These are phyloP conservation scores for Euphrasia confusa DNA, from an alignment of 257 asterid species.

Conservation along the genomic window DNA sequence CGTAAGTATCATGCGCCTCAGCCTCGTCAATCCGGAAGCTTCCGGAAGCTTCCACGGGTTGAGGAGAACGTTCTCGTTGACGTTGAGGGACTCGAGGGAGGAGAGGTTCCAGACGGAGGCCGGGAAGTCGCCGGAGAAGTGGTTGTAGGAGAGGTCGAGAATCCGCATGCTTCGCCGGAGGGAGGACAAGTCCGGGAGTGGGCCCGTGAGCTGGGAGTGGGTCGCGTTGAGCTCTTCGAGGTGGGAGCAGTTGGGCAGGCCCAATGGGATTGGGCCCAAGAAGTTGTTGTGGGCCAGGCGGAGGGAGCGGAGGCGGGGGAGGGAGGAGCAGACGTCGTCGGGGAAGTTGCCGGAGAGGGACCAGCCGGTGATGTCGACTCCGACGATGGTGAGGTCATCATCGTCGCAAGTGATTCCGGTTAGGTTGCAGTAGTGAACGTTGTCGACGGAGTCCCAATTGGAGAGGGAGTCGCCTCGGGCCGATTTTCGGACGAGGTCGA, in stretches of 20 bases:
- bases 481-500: conserved; percentile 36
- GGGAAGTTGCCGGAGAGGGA: conserved; percentile 60
- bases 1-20: conserved; percentile 43
- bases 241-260: conserved; percentile 50
- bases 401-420: conserved; percentile 67
- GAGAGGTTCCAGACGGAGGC: conserved; percentile 61
- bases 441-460: conserved; percentile 36
- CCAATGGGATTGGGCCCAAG: conserved; percentile 45
- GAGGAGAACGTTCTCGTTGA: conserved; percentile 52
- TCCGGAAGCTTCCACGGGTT: conserved; percentile 61
- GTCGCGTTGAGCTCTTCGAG: conserved; percentile 55
- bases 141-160: conserved; percentile 66
- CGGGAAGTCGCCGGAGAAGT: conserved; percentile 65
- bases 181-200: conserved; percentile 66
- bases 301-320: conserved; percentile 53
- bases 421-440: conserved; percentile 36
- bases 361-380: conserved; percentile 63
- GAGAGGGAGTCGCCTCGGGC: conserved; percentile 42
- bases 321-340: conserved; percentile 46
- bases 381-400: conserved; percentile 33
- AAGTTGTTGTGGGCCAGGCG: conserved; percentile 47
- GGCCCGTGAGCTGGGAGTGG: conserved; percentile 37
- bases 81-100: conserved; percentile 46
- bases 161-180: conserved; percentile 33
- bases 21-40: conserved; percentile 34